Evolutionary conservation across 305 asterid species (phyloP).

Genomic region (Fraxinus baroniana): DNA sequence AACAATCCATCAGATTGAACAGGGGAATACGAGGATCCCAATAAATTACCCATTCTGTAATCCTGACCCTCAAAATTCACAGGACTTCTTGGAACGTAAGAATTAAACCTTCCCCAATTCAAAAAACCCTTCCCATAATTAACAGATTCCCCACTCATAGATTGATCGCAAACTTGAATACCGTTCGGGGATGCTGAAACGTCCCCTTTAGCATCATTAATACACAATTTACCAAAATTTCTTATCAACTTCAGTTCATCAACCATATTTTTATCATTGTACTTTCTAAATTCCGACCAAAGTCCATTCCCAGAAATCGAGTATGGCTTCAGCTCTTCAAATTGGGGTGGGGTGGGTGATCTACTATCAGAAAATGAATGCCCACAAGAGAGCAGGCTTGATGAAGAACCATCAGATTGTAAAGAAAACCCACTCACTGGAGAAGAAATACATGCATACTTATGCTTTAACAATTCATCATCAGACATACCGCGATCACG

Average conservation of each 20-base stretch:
- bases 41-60: slow-evolving; percentile 28
- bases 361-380: slow-evolving; percentile 49
- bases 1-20: slow-evolving; percentile 29
- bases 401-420: slow-evolving; percentile 61
- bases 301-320: slow-evolving; percentile 33
- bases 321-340: slow-evolving; percentile 42
- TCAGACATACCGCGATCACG: slow-evolving; percentile 33
- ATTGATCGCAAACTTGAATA: slow-evolving; percentile 32
- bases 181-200: slow-evolving; percentile 26
- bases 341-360: slow-evolving; percentile 52
- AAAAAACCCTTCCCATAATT: slow-evolving; percentile 25
- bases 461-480: slow-evolving; percentile 43
- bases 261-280: slow-evolving; percentile 20
- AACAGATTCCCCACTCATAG: slow-evolving; percentile 27
- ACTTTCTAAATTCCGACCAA: slow-evolving; percentile 34
- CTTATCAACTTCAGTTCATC: slow-evolving; percentile 45
- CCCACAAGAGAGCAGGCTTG: slow-evolving; percentile 54
- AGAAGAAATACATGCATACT: slow-evolving; percentile 45
- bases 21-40: slow-evolving; percentile 37
- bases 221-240: slow-evolving; percentile 43
- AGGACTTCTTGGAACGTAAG: slow-evolving; percentile 32
- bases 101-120: slow-evolving; percentile 35
- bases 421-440: slow-evolving; percentile 63
- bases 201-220: slow-evolving; percentile 44
- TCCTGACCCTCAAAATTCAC: slow-evolving; percentile 33